Evolutionary conservation across 805 yeast genomes (phyloP).

Genomic region (Lipomyces oligophaga): DNA sequence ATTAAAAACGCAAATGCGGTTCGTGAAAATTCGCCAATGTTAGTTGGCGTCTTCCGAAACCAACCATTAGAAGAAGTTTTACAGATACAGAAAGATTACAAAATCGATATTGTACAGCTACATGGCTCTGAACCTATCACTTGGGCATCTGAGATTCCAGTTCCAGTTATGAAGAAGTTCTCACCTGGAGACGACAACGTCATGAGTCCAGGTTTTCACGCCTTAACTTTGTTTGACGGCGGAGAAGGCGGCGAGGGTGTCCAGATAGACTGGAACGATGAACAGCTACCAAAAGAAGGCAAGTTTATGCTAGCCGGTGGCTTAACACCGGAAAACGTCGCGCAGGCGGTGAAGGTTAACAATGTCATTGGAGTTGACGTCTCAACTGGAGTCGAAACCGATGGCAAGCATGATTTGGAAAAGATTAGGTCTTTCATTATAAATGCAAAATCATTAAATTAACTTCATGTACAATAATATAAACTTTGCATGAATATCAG

Average conservation of each 20-base stretch:
- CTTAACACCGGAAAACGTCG: constrained; percentile 68
- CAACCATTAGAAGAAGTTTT: constrained; percentile 65
- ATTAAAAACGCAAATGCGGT: constrained; percentile 7
- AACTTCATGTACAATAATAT: not conserved
- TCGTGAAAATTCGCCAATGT: constrained; percentile 48
- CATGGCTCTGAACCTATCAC: constrained; percentile 72
- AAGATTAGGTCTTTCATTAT: constrained; percentile 60
- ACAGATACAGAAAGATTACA: constrained; percentile 41
- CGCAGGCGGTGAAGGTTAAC: constrained; percentile 44
- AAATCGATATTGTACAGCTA: constrained; percentile 75
- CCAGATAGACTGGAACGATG: constrained; percentile 76
- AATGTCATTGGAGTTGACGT: constrained; percentile 92
- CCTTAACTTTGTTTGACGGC: constrained; percentile 65
- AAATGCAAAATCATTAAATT: constrained; percentile 11
- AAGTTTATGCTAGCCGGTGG: constrained; percentile 85
- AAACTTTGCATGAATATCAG: constrained; percentile 1
- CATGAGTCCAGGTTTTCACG: constrained; percentile 41
- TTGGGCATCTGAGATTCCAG: constrained; percentile 40
- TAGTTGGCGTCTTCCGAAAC: constrained; percentile 89
- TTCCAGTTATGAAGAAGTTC: constrained; percentile 72
- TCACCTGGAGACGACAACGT: constrained; percentile 50
- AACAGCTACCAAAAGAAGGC: constrained; percentile 41
- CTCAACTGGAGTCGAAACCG: constrained; percentile 87
- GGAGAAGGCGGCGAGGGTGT: constrained; percentile 84
- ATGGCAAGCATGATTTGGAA: constrained; percentile 63